phyloP scores from a whole-genome alignment of 1,139 yeast species.

The Blastobotrys persicus region DNA sequence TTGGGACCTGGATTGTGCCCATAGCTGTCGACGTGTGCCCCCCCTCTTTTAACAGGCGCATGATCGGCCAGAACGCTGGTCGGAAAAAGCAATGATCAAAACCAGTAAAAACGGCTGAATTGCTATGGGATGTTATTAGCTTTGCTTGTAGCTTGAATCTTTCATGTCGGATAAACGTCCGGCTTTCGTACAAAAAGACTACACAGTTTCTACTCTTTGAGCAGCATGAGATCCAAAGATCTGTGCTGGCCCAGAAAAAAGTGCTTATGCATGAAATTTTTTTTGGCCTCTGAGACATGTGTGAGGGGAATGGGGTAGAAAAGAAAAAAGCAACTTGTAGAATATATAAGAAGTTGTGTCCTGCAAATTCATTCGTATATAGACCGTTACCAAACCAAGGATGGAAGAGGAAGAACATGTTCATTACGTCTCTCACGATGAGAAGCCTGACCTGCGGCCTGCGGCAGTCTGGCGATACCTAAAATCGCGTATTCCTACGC shows the following conservation, averaged over 20 bases:
- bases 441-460: conserved; percentile 27
- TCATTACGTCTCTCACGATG: neutral
- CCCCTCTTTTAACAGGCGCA: neutral
- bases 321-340: neutral
- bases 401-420: neutral
- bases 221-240: too few species aligned
- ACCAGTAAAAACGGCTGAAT: neutral
- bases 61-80: neutral
- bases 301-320: neutral
- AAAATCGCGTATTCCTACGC: conserved; percentile 43
- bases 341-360: neutral
- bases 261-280: neutral
- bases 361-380: neutral
- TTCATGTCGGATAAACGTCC: too few species aligned
- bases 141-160: too few species aligned
- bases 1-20: too few species aligned
- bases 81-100: neutral
- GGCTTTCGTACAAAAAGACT: too few species aligned
- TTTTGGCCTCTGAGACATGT: neutral
- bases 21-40: too few species aligned
- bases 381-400: neutral
- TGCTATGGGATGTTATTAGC: neutral
- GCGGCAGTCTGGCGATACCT: conserved; percentile 39
- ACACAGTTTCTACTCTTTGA: too few species aligned
- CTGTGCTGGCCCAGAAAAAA: neutral